Evolutionary conservation across 2,329 filamentous ascomycete species (phyloP).

Genomic region (Alternaria sp.): DNA sequence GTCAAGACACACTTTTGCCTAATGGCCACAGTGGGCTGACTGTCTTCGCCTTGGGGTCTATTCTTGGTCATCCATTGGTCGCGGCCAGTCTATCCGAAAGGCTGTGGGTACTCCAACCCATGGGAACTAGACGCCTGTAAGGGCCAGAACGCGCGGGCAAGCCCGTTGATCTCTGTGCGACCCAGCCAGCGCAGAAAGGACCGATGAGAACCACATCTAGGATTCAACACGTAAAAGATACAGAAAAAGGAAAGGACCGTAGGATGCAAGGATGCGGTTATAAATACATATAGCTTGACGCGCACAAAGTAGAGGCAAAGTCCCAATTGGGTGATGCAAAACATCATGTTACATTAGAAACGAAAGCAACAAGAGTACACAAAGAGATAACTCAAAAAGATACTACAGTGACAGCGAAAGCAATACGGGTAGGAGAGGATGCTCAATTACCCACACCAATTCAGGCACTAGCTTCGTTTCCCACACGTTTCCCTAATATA

Average conservation of each 20-base stretch:
- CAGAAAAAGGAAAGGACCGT: neutral
- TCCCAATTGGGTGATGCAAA: neutral
- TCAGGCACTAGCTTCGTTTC: neutral
- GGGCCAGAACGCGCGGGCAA: constrained; percentile 2
- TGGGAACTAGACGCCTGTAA: constrained; percentile 6
- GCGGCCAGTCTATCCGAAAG: neutral
- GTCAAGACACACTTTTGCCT: neutral
- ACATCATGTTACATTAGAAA: constrained; percentile 24
- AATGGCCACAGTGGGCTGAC: constrained; percentile 7
- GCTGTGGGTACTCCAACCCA: neutral
- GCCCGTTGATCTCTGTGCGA: constrained; percentile 8
- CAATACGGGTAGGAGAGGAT: constrained; percentile 11
- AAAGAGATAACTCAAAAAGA: constrained; percentile 3
- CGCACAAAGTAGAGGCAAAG: constrained; percentile 2
- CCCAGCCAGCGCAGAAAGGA: constrained; percentile 1
- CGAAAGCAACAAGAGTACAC: constrained; percentile 1
- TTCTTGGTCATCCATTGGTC: constrained; percentile 2
- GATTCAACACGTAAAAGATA: neutral
- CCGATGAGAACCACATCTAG: neutral
- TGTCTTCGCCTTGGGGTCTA: neutral
- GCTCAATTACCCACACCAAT: constrained; percentile 11
- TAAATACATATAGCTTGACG: neutral
- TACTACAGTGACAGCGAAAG: constrained; percentile 12
- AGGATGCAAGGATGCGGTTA: neutral
- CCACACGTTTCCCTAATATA: constrained; percentile 4